These are phyloP conservation scores for Penicillium polonicum DNA, from an alignment of 2,329 filamentous ascomycete genomes.

Conservation along the genomic window DNA sequence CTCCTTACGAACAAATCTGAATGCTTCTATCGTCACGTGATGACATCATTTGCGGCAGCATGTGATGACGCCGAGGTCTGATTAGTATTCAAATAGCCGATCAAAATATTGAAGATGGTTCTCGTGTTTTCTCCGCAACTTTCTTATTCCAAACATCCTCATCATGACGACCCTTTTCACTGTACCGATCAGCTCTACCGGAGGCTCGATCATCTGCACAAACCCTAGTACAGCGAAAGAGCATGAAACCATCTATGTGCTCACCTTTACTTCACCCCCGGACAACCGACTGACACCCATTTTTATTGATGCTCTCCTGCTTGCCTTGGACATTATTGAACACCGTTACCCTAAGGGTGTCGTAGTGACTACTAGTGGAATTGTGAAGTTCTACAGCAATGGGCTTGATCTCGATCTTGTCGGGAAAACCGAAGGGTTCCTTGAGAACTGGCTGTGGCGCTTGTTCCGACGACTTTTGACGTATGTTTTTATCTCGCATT, in stretches of 20 bases:
- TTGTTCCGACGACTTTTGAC: slow-evolving; percentile 66
- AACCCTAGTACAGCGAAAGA: slow-evolving; percentile 51
- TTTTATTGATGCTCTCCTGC: slow-evolving; percentile 66
- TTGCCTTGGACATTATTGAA: slow-evolving; percentile 74
- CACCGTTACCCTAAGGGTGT: slow-evolving; percentile 67
- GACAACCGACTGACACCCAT: slow-evolving; percentile 73
- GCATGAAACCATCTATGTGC: slow-evolving; percentile 60
- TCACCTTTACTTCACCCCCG: slow-evolving; percentile 68
- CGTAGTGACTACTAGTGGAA: slow-evolving; percentile 71
- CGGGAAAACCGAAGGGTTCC: slow-evolving; percentile 60
- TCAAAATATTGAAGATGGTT: neutral
- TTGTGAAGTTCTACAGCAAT: slow-evolving; percentile 79
- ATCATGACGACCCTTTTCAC: slow-evolving; percentile 55
- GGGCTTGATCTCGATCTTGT: slow-evolving; percentile 74
- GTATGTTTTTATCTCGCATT: slow-evolving; percentile 29
- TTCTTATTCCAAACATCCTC: neutral
- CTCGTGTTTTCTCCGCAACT: neutral
- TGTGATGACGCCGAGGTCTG: slow-evolving; percentile 6
- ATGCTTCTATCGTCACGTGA: neutral
- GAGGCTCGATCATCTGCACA: slow-evolving; percentile 63
- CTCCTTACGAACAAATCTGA: neutral
- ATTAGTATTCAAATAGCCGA: neutral
- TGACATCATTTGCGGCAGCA: neutral
- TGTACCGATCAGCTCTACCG: slow-evolving; percentile 55
- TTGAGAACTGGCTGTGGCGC: slow-evolving; percentile 59